phyloP scores from a whole-genome alignment of 164 flowering plant species.

The grape (Vitis vinifera) region ASM3070453v1 NC_081811.1:19995501-19996000 shows the following conservation, averaged over 20 bases:
- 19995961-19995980: constrained; percentile 56
- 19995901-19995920: constrained; percentile 32
- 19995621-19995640: too few species aligned
- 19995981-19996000: constrained; percentile 44
- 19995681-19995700: too few species aligned
- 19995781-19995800: constrained; percentile 66
- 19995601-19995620: too few species aligned
- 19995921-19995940: constrained; percentile 52
- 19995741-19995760: neutral
- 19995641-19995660: too few species aligned
- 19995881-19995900: constrained; percentile 18
- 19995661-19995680: too few species aligned
- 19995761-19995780: neutral
- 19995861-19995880: constrained; percentile 63
- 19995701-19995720: neutral
- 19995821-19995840: constrained; percentile 85
- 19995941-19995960: constrained; percentile 64
- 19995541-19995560: too few species aligned
- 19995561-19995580: too few species aligned
- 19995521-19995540: too few species aligned
- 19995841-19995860: constrained; percentile 84
- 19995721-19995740: neutral
- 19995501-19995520: too few species aligned
- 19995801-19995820: constrained; percentile 72
- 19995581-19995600: too few species aligned